phyloP scores from a whole-genome alignment of 1,284 basidiomycete species.

The Xanthoconium separans region DNA sequence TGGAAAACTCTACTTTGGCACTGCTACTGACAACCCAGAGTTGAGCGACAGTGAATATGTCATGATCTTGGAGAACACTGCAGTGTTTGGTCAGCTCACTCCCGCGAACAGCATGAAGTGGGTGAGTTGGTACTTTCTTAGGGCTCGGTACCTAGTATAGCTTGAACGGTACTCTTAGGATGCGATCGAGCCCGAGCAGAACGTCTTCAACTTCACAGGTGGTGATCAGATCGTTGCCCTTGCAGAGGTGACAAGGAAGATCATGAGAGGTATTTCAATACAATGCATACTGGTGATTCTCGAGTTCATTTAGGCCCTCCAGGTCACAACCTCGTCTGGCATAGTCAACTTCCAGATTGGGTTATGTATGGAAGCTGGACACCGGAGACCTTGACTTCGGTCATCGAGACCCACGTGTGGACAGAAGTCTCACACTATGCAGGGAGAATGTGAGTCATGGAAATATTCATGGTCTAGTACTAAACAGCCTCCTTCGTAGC shows the following conservation, averaged over 20 bases:
- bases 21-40: constrained; percentile 59
- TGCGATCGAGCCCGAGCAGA: constrained; percentile 22
- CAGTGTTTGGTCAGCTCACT: constrained; percentile 21
- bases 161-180: constrained; percentile 5
- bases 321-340: constrained; percentile 25
- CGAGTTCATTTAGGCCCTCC: background rate
- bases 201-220: constrained; percentile 28
- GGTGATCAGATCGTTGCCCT: constrained; percentile 28
- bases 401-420: constrained; percentile 16
- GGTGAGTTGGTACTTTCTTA: constrained; percentile 8
- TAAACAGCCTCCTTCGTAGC: constrained; percentile 1
- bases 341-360: constrained; percentile 6
- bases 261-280: constrained; percentile 16
- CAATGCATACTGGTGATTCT: background rate
- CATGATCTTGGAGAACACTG: constrained; percentile 2
- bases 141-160: background rate
- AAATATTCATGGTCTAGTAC: background rate
- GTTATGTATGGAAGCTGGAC: constrained; percentile 20
- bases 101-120: constrained; percentile 26
- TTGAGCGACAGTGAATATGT: constrained; percentile 46
- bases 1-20: constrained; percentile 58
- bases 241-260: constrained; percentile 24
- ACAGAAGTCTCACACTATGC: constrained; percentile 17
- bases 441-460: constrained; percentile 11
- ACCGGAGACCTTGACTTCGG: constrained; percentile 14